Evolutionary conservation across 345 rosid species (phyloP).

Genomic region (Limnanthes douglasii): DNA sequence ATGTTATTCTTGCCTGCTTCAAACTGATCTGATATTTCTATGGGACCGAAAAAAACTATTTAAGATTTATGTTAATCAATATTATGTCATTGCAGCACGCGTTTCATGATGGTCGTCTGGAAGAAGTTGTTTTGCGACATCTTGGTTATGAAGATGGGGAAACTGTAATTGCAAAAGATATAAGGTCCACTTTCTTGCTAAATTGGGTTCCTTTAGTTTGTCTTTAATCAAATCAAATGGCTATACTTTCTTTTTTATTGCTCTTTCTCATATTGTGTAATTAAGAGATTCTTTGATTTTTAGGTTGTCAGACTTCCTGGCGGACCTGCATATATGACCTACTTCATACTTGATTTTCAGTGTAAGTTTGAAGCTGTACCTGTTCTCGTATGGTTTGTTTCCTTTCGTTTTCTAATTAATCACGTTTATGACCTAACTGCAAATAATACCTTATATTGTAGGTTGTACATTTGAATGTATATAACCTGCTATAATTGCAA

Average conservation of each 20-base stretch:
- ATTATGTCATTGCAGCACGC: slow-evolving; percentile 54
- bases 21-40: no score
- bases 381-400: no score
- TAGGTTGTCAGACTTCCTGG: slow-evolving; percentile 67
- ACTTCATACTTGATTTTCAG: no score
- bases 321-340: slow-evolving; percentile 34
- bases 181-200: slow-evolving; percentile 11
- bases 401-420: no score
- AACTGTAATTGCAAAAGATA: slow-evolving; percentile 41
- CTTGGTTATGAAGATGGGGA: slow-evolving; percentile 58
- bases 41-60: no score
- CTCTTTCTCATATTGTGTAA: background rate
- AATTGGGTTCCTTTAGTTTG: background rate
- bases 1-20: no score
- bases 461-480: no score
- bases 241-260: background rate
- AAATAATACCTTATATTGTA: no score
- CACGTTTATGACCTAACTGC: no score
- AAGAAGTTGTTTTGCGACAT: slow-evolving; percentile 60
- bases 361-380: no score
- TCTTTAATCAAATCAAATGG: background rate
- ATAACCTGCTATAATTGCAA: no score
- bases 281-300: slow-evolving; percentile 8
- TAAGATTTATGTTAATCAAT: no score
- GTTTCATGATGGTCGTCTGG: slow-evolving; percentile 59